These are phyloP conservation scores for Kazachstania bromeliacearum DNA, from an alignment of 805 yeast species.

Conservation along the genomic window DNA sequence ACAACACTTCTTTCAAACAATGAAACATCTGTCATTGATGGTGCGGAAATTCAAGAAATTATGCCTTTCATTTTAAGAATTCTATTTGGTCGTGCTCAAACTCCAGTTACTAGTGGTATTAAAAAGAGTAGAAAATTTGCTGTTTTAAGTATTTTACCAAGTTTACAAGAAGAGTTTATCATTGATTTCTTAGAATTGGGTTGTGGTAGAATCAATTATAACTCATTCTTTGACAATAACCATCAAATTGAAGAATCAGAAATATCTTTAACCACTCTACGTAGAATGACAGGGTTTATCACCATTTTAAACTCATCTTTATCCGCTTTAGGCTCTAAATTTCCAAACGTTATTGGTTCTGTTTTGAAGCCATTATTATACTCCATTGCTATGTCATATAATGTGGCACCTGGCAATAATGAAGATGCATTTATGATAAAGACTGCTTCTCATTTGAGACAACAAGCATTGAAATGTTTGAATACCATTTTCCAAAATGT, in stretches of 20 bases:
- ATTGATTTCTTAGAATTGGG: constrained; percentile 54
- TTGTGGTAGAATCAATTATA: constrained; percentile 41
- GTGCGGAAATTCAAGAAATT: constrained; percentile 46
- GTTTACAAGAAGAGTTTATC: constrained; percentile 43
- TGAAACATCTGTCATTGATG: constrained; percentile 47
- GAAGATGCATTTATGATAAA: constrained; percentile 29
- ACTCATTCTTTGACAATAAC: constrained; percentile 27
- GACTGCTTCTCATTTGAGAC: constrained; percentile 52
- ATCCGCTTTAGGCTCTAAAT: constrained; percentile 46
- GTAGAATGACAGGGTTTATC: constrained; percentile 55
- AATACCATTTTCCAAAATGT: constrained; percentile 45
- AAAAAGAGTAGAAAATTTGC: constrained; percentile 67
- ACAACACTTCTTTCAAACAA: constrained; percentile 45
- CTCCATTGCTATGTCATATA: constrained; percentile 46
- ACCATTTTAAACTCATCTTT: constrained; percentile 30
- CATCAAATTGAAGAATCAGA: constrained; percentile 16
- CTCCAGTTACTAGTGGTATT: constrained; percentile 54
- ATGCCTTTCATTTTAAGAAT: constrained; percentile 71
- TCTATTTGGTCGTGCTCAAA: constrained; percentile 78
- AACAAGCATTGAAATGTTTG: constrained; percentile 56
- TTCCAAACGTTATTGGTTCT: constrained; percentile 38
- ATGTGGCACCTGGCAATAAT: constrained; percentile 22
- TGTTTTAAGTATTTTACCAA: constrained; percentile 54
- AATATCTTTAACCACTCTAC: constrained; percentile 31
- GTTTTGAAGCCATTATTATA: constrained; percentile 50